Percentiles rank a stretch among this genome's conserved stretches.
phyloP scores from a whole-genome alignment of 805 yeast genomes.

The Zygosaccharomyces siamensis region DNA sequence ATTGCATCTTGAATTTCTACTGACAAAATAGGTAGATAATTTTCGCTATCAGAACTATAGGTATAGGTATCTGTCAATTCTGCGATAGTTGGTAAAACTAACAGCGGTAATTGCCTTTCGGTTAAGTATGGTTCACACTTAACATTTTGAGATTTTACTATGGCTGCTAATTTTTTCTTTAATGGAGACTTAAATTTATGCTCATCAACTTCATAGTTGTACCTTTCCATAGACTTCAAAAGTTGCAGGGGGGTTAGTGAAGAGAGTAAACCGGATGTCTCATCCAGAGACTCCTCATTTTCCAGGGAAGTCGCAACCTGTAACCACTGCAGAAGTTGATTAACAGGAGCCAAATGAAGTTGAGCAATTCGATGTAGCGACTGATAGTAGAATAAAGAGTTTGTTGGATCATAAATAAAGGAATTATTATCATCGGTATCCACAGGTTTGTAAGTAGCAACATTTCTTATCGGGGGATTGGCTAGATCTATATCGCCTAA shows the following conservation, averaged over 20 bases:
- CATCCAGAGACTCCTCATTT: slow-evolving; percentile 57
- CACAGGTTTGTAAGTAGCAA: slow-evolving; percentile 25
- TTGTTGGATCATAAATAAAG: slow-evolving; percentile 24
- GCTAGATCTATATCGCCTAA: slow-evolving; percentile 26
- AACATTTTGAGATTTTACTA: slow-evolving; percentile 17
- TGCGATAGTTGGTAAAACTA: slow-evolving; percentile 64
- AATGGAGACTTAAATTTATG: slow-evolving; percentile 53
- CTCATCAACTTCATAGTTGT: slow-evolving; percentile 83
- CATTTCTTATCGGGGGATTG: slow-evolving; percentile 22
- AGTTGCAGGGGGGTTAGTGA: slow-evolving; percentile 65
- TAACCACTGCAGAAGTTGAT: slow-evolving; percentile 83
- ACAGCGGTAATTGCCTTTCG: slow-evolving; percentile 49
- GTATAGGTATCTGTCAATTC: slow-evolving; percentile 78
- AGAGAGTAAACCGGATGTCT: slow-evolving; percentile 49
- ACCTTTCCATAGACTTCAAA: slow-evolving; percentile 63
- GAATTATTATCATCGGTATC: slow-evolving; percentile 5
- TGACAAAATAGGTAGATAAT: slow-evolving; percentile 70
- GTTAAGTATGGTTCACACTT: slow-evolving; percentile 36
- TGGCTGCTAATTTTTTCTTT: slow-evolving; percentile 32
- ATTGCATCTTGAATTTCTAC: slow-evolving; percentile 62
- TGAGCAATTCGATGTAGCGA: slow-evolving; percentile 62
- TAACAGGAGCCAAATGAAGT: slow-evolving; percentile 62
- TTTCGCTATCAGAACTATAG: slow-evolving; percentile 39
- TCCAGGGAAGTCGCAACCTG: slow-evolving; percentile 75
- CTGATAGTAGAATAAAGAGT: slow-evolving; percentile 57